These are phyloP conservation scores for Apiotrichum montevideense DNA, from an alignment of 1,284 basidiomycete genomes.

Conservation along the genomic window DNA sequence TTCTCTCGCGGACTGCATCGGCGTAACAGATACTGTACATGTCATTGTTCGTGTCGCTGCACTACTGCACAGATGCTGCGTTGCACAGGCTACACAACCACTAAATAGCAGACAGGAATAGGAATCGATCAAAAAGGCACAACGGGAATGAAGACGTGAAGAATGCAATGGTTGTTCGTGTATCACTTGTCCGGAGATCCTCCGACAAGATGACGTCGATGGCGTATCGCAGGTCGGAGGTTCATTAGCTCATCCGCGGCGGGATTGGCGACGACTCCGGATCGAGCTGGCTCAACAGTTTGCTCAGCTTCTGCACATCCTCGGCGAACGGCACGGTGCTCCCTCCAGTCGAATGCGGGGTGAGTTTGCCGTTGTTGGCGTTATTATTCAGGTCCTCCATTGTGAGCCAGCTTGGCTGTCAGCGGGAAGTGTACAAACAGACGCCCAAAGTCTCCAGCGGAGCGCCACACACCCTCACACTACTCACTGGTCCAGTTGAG, in stretches of 20 bases:
- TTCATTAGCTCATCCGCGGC: neutral
- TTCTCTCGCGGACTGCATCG: no score
- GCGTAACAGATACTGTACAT: neutral
- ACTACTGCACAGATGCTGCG: neutral
- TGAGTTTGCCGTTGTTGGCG: slow-evolving; percentile 5
- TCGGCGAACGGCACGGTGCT: slow-evolving; percentile 24
- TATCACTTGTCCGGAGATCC: neutral
- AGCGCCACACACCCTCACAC: no score
- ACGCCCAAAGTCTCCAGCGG: no score
- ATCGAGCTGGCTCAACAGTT: slow-evolving; percentile 33
- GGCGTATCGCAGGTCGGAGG: no score
- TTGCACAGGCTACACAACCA: neutral
- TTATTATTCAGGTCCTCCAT: slow-evolving; percentile 31
- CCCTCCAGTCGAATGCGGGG: slow-evolving; percentile 18
- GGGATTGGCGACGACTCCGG: slow-evolving; percentile 27
- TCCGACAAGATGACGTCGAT: neutral
- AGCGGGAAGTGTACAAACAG: neutral
- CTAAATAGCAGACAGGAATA: neutral
- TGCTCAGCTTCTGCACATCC: slow-evolving; percentile 34
- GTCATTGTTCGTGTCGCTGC: slow-evolving; percentile 2
- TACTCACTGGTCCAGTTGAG: slow-evolving; percentile 40
- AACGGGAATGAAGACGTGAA: no score
- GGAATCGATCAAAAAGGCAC: no score
- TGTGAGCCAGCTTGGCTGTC: slow-evolving; percentile 31
- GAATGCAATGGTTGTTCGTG: neutral